A percentile compares a stretch with the other conserved stretches of the same genome.
Conservation (phyloP, 1,139 yeast species). For the Tardiomyces depauwii region DNA sequence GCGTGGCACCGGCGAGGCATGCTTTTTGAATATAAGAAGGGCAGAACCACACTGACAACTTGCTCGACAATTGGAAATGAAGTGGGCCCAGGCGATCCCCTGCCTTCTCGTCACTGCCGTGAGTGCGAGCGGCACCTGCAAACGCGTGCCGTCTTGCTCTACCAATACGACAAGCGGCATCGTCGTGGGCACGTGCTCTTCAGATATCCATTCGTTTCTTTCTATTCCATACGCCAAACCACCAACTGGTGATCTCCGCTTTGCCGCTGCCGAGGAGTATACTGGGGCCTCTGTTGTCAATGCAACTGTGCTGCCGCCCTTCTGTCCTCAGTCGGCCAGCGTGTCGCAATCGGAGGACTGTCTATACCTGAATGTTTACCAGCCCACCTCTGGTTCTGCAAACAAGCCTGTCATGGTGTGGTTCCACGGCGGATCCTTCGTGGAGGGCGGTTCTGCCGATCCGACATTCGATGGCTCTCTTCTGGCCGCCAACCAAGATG, state of each 20-base stretch:
- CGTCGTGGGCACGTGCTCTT: too few species aligned
- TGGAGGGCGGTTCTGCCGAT: conserved; percentile 22
- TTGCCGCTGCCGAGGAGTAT: conserved; percentile 7
- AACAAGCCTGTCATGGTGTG: conserved; percentile 22
- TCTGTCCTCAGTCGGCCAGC: conserved; percentile 15
- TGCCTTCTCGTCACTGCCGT: too few species aligned
- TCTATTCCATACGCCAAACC: conserved; percentile 12
- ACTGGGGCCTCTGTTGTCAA: neutral
- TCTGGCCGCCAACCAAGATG: conserved; percentile 12
- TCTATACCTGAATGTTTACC: conserved; percentile 17
- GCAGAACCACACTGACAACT: too few species aligned
- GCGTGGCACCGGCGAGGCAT: too few species aligned
- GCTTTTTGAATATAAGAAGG: too few species aligned
- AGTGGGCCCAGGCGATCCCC: too few species aligned
- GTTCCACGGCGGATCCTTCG: conserved; percentile 30
- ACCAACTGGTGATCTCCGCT: conserved; percentile 8
- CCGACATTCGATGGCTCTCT: conserved; percentile 23
- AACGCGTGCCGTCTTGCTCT: too few species aligned
- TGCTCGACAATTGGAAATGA: too few species aligned
- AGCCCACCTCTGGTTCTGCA: conserved; percentile 9
- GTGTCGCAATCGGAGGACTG: conserved; percentile 17
- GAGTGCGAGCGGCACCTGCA: too few species aligned
- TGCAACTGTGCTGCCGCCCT: conserved; percentile 10
- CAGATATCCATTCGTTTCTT: neutral
- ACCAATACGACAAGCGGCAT: too few species aligned